Conservation (phyloP, 371 early-diverging fungal genomes). For the Catenaria anguillulae region DNA sequence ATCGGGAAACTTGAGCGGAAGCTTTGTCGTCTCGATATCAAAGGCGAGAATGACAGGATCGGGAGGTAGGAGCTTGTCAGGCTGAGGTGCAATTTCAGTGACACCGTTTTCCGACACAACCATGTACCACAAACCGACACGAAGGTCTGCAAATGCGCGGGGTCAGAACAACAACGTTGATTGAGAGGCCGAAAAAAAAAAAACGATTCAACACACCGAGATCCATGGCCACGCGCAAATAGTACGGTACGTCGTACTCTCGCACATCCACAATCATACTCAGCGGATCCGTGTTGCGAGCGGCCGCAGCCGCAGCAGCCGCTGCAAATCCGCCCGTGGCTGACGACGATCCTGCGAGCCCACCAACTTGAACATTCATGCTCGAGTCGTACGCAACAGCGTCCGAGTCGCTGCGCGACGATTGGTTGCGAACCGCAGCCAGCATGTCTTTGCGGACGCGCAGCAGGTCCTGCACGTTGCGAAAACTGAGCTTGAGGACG, state of each 20-base stretch:
- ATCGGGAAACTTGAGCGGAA: slow-evolving; percentile 98
- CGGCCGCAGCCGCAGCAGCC: background rate
- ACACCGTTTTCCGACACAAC: slow-evolving; percentile 35
- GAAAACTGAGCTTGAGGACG: slow-evolving; percentile 63
- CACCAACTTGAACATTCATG: background rate
- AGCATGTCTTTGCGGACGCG: slow-evolving; percentile 55
- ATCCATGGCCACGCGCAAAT: slow-evolving; percentile 86
- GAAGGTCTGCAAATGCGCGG: slow-evolving; percentile 41
- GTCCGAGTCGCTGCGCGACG: slow-evolving; percentile 38
- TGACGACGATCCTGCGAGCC: background rate
- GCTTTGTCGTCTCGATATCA: slow-evolving; percentile 98
- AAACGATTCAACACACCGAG: slow-evolving; percentile 42
- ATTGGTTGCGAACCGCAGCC: slow-evolving; percentile 52
- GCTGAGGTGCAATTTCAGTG: slow-evolving; percentile 44
- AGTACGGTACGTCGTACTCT: slow-evolving; percentile 90
- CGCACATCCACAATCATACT: slow-evolving; percentile 69
- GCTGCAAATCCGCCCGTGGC: background rate
- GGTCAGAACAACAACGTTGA: too few relatives aligned
- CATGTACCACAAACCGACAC: slow-evolving; percentile 93
- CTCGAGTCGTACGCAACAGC: slow-evolving; percentile 34
- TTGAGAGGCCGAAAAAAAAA: too few relatives aligned
- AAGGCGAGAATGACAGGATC: slow-evolving; percentile 94
- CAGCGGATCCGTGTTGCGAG: background rate
- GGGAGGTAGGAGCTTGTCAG: slow-evolving; percentile 84
- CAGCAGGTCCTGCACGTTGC: slow-evolving; percentile 64